A percentile compares a stretch with the other conserved stretches of the same genome.
Conservation (phyloP, 1,139 yeast genomes). For the Nakaseomyces nivariensis region DNA sequence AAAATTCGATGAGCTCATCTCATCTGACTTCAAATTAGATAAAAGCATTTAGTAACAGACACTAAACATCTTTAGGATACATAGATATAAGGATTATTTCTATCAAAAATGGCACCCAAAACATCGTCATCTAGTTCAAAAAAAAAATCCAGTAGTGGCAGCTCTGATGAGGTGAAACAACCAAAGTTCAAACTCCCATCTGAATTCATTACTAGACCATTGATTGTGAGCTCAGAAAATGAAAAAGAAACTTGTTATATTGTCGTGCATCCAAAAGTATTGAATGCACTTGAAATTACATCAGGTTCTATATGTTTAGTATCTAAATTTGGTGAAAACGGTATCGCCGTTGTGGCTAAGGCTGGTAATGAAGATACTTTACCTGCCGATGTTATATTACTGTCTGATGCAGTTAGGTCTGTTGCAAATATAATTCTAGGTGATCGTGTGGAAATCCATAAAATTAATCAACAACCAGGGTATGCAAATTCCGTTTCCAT, state of each 20-base stretch:
- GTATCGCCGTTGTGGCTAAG: conserved; percentile 38
- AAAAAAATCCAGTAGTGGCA: conserved; percentile 20
- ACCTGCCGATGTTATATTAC: conserved; percentile 39
- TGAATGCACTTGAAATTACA: conserved; percentile 43
- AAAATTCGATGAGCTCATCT: background rate
- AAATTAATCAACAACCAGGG: conserved; percentile 40
- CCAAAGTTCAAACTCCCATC: conserved; percentile 33
- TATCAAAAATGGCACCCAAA: conserved; percentile 23
- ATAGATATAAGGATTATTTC: background rate
- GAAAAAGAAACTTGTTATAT: conserved; percentile 35
- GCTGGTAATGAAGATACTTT: conserved; percentile 35
- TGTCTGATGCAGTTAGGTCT: conserved; percentile 42
- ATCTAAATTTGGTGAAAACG: conserved; percentile 39
- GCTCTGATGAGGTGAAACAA: conserved; percentile 13
- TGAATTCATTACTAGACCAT: conserved; percentile 53
- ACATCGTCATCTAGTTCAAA: conserved; percentile 19
- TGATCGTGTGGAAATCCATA: conserved; percentile 50
- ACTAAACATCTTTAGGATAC: background rate
- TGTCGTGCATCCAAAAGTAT: conserved; percentile 41
- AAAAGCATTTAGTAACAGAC: too few species aligned
- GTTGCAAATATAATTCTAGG: conserved; percentile 59
- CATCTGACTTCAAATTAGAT: background rate
- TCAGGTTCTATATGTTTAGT: conserved; percentile 48
- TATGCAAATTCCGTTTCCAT: conserved; percentile 35
- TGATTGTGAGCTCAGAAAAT: conserved; percentile 27